Conservation (phyloP, 2,329 filamentous ascomycete genomes). For the Neocatenulostroma microsporum region DNA sequence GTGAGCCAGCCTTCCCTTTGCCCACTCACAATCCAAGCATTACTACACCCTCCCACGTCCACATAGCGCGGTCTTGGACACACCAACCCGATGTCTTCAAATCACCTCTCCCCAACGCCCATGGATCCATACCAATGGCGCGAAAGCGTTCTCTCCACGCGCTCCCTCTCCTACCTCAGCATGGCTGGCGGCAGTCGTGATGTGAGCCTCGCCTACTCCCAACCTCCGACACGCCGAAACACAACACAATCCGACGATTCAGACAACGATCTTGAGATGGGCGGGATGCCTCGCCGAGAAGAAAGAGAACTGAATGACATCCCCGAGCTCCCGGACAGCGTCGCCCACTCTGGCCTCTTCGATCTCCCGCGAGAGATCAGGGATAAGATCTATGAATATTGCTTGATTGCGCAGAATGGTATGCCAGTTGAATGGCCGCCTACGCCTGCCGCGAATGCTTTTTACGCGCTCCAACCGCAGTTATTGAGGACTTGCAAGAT, state of each 20-base stretch:
- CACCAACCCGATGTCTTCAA: conserved; percentile 7
- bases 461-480: conserved; percentile 22
- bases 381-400: conserved; percentile 27
- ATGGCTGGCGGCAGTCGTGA: conserved; percentile 16
- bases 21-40: too few species aligned
- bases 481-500: conserved; percentile 26
- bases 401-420: conserved; percentile 22
- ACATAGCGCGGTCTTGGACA: too few species aligned
- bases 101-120: conserved; percentile 5
- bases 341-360: conserved; percentile 27
- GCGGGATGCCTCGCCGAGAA: neutral
- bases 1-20: too few species aligned
- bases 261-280: conserved; percentile 22
- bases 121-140: conserved; percentile 19
- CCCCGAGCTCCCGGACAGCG: conserved; percentile 22
- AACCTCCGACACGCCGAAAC: conserved; percentile 15
- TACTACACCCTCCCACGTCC: too few species aligned
- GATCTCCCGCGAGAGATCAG: conserved; percentile 31
- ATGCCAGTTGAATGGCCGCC: conserved; percentile 28
- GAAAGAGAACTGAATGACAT: conserved; percentile 5
- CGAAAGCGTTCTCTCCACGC: conserved; percentile 28
- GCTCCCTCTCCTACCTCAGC: conserved; percentile 28
- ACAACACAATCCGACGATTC: conserved; percentile 16
- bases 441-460: conserved; percentile 8
- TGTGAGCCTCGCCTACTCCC: conserved; percentile 11